Base-by-base conservation (phyloP, 495 filamentous ascomycete genomes). In the Penicillium fimorum region DNA sequence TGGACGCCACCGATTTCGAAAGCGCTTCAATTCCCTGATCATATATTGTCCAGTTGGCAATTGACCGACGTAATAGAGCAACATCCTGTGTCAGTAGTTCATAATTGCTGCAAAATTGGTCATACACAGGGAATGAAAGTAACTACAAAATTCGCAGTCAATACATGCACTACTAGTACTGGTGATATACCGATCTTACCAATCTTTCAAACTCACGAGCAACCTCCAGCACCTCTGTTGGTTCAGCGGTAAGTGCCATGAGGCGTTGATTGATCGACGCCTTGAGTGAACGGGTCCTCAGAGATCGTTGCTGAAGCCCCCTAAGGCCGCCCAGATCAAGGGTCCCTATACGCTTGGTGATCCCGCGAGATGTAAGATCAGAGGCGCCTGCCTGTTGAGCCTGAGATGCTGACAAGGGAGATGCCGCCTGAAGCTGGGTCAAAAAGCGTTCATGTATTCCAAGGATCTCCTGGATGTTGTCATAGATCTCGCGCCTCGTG, bases 11-110 rank as follows among this genome's bases (percentile, higher is more conserved):
- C 4, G 90, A 87, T 45, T 87, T 86, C 8, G 89, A 87, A 45
- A 97, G 70, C 17, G 89, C 86, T 72, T 98, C 94, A 11, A 96
- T 85, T 4, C 93, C 95, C 67, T 85, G 87, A 59, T 96, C 92
- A 62, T 89, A 92, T 5, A 80, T 78, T 46, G 82, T 76, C 90
- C 91, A 96, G n/a, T 87, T 79, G 24, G 88, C 83, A 53, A 92
- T 78, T 12, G 80, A 82, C 44, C 82, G 82, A 37, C 87, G 87
- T 15, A 87, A 74, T 9, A 84, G 76, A n/a, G 82, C 81, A 29
- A 93, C 72, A 55, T 94, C 90, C 59, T 89, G 84, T 29, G 85
- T 80, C 74, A 96, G 86, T 50, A 89, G 68, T 59, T 96, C 89
- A 72, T 92, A 96, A 68, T 91, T 91, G 47, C 85, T 85, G 29